Conservation (phyloP, 2,329 filamentous ascomycete species). For the Trichoderma breve region DNA sequence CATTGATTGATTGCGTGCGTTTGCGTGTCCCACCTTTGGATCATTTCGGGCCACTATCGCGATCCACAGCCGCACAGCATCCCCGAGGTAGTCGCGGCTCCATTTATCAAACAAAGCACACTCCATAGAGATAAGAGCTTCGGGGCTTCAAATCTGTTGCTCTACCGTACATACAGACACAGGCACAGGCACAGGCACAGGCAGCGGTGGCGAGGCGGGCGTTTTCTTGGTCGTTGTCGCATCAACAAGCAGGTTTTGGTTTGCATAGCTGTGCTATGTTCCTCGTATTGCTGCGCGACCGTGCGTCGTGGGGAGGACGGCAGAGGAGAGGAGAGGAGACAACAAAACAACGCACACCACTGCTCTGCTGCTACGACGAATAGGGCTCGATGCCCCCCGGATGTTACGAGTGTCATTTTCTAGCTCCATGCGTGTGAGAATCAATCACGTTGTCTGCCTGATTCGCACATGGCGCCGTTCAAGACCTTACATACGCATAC, state of each 20-base stretch:
- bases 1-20: slow-evolving; percentile 10
- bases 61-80: slow-evolving; percentile 17
- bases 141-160: not conserved
- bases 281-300: slow-evolving; percentile 8
- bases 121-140: not conserved
- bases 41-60: slow-evolving; percentile 9
- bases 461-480: slow-evolving; percentile 4
- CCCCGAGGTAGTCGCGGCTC: slow-evolving; percentile 5
- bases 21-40: not conserved
- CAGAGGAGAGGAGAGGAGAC: not conserved
- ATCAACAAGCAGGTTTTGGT: not conserved
- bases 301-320: not conserved
- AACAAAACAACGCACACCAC: slow-evolving; percentile 11
- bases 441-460: not conserved
- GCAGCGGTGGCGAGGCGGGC: not conserved
- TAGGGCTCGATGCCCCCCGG: slow-evolving; percentile 6
- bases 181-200: not conserved
- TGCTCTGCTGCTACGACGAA: not conserved
- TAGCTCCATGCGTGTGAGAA: not conserved
- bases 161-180: not conserved
- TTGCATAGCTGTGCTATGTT: not conserved
- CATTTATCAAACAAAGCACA: not conserved
- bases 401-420: not conserved
- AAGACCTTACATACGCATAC: not conserved
- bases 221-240: not conserved